Base-by-base conservation (phyloP, 2,329 filamentous ascomycete species). In the Aspergillus tanneri region DNA sequence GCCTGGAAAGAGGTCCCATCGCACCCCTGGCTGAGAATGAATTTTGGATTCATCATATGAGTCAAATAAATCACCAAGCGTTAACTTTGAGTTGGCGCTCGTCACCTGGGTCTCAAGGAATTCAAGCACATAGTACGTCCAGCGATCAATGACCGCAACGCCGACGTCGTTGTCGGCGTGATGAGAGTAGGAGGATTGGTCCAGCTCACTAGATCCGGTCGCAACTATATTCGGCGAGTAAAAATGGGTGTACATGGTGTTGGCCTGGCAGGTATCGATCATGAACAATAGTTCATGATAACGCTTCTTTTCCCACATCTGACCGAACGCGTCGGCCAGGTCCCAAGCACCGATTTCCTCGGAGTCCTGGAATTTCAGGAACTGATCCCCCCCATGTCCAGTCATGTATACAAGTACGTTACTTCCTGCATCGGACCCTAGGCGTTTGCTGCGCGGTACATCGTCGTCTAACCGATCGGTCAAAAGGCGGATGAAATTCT, bases 301-400 rank as follows among this genome's bases (percentile, higher is more conserved):
- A 77, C 93, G 86, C 76, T 95, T 95, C 83, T 99, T 99, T 79
- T 99, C 93, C 88, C 91, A 96, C 93, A 99, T 99, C 77, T 99
- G 92, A 72, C 95, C 90, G 68, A 99, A 97, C 0, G 93, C 93
- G 70, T 99, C 90, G 4, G 95, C 93, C 48, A 99, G 76, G 72
- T 99, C 93, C 68, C 95, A 96, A 0, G 90, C 90, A 47, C 90
- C 91, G 57, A 99, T 97, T 72, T 99, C 93, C 70, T 99, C 93
- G 5, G 90, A 89, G 61, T 99, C 93, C 70, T 99, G 93, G 64
- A 99, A 99, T 70, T 99, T 99, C 50, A 99, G 74, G 62, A 99
- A 99, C 72, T 96, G 91, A 67, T 97, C 96, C 14, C 93, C 93
- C 24, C 93, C 93, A 63, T 99, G 93, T 0, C 93, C 93, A 1